These are phyloP conservation scores for Podila minutissima DNA, from an alignment of 192 early-diverging fungal species.

Conservation along the genomic window DNA sequence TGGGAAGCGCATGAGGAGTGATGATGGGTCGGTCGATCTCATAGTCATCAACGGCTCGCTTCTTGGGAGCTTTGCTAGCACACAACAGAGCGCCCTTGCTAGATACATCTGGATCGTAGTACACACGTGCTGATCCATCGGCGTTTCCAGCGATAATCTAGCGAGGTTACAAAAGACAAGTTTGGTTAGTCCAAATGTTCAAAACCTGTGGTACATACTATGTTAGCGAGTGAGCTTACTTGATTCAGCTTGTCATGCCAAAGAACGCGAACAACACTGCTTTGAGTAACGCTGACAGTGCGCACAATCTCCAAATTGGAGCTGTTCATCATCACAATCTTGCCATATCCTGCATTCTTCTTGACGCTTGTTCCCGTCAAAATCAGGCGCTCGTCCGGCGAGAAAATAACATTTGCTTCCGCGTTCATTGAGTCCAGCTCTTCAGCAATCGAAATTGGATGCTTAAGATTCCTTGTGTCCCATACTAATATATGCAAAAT, in stretches of 20 bases:
- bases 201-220: neutral
- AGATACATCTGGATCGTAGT: conserved; percentile 78
- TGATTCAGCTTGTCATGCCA: conserved; percentile 93
- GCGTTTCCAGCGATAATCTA: conserved; percentile 83
- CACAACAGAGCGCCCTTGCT: conserved; percentile 79
- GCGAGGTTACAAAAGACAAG: neutral
- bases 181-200: neutral
- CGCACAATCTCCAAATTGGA: conserved; percentile 63
- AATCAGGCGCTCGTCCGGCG: conserved; percentile 81
- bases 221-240: conserved; percentile 14
- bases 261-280: conserved; percentile 76
- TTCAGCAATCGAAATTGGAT: conserved; percentile 65
- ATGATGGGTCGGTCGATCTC: conserved; percentile 79
- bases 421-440: conserved; percentile 73
- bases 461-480: conserved; percentile 84
- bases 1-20: conserved; percentile 88
- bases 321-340: conserved; percentile 72
- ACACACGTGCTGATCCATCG: conserved; percentile 78
- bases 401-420: conserved; percentile 84
- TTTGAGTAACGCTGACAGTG: conserved; percentile 62
- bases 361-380: conserved; percentile 76
- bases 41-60: conserved; percentile 67
- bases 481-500: conserved; percentile 65
- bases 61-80: conserved; percentile 72
- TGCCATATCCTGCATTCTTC: conserved; percentile 74